phyloP scores from a whole-genome alignment of 768 basidiomycete genomes.

The Leucosporidium scottii region DNA sequence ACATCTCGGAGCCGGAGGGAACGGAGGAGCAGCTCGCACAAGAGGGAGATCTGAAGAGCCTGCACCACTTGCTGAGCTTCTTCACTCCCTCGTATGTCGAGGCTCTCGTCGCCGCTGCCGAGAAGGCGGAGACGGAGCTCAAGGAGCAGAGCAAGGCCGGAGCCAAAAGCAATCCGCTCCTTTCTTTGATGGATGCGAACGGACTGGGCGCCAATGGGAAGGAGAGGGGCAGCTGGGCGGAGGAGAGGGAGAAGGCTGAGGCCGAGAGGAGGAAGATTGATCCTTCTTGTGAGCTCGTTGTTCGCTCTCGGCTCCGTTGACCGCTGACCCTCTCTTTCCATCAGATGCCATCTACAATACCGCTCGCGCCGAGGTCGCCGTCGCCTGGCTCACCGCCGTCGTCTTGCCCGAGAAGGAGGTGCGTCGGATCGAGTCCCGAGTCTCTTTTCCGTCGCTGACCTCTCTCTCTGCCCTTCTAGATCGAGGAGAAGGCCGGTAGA shows the following conservation, averaged over 20 bases:
- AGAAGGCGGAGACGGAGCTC: conserved; percentile 1
- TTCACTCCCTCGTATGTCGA: conserved; percentile 16
- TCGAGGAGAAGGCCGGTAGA: no score
- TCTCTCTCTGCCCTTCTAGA: no score
- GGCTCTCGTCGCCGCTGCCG: conserved; percentile 18
- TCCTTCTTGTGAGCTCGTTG: conserved; percentile 7
- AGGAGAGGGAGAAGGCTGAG: conserved; percentile 17
- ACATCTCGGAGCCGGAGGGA: conserved; percentile 12
- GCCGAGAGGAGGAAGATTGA: conserved; percentile 20
- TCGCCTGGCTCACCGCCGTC: conserved; percentile 25
- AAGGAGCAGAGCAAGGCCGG: conserved; percentile 4
- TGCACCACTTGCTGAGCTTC: conserved; percentile 28
- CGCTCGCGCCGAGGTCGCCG: conserved; percentile 31
- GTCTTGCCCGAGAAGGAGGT: conserved; percentile 15
- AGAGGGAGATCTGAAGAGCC: conserved; percentile 10
- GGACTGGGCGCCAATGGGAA: background rate
- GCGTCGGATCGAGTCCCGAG: no score
- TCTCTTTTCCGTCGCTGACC: no score
- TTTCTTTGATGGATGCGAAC: background rate
- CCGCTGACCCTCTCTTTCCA: background rate
- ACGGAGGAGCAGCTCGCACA: conserved; percentile 18
- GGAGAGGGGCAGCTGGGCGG: conserved; percentile 13
- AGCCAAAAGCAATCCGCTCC: background rate
- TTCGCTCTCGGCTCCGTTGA: background rate
- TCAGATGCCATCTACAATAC: conserved; percentile 23